These are phyloP conservation scores for Claviceps pusilla DNA, from an alignment of 2,329 filamentous ascomycete genomes.

Conservation along the genomic window DNA sequence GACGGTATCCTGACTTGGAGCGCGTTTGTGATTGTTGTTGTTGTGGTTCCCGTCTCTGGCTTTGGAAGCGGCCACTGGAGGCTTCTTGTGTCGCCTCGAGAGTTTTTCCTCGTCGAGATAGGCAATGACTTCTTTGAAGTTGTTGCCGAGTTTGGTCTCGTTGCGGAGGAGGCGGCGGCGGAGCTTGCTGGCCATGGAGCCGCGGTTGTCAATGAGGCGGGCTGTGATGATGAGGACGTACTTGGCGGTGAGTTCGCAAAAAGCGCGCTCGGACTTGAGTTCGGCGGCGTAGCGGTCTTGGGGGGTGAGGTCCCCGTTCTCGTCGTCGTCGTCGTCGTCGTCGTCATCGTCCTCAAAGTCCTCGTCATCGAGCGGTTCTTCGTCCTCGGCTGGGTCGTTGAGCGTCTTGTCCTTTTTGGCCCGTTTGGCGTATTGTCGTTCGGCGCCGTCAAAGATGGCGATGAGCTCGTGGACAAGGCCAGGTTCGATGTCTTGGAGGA, in stretches of 20 bases:
- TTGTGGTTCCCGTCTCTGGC: conserved; percentile 11
- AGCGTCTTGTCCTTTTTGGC: conserved; percentile 40
- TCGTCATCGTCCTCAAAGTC: conserved; percentile 31
- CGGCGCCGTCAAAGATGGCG: conserved; percentile 61
- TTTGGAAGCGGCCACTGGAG: conserved; percentile 10
- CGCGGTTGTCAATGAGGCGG: conserved; percentile 53
- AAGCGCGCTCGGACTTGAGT: conserved; percentile 65
- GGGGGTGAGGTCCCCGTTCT: conserved; percentile 37
- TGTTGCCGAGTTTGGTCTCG: conserved; percentile 62
- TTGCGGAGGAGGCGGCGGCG: conserved; percentile 63
- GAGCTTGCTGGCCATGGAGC: conserved; percentile 46
- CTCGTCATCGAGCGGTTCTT: conserved; percentile 52
- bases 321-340: conserved; percentile 39
- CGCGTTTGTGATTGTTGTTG: conserved; percentile 24
- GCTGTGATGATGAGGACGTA: conserved; percentile 68
- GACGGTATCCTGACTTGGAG: conserved; percentile 29
- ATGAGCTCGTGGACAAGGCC: conserved; percentile 53
- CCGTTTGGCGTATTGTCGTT: conserved; percentile 63
- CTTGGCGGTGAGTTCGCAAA: conserved; percentile 76
- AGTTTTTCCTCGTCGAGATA: conserved; percentile 60
- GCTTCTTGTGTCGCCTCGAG: conserved; percentile 28
- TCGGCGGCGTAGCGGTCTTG: conserved; percentile 47
- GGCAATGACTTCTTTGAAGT: conserved; percentile 70
- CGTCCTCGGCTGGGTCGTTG: conserved; percentile 53
- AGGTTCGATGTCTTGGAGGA: conserved; percentile 54